Conservation (phyloP, 768 basidiomycete species). For the Suillus variegatus region DNA sequence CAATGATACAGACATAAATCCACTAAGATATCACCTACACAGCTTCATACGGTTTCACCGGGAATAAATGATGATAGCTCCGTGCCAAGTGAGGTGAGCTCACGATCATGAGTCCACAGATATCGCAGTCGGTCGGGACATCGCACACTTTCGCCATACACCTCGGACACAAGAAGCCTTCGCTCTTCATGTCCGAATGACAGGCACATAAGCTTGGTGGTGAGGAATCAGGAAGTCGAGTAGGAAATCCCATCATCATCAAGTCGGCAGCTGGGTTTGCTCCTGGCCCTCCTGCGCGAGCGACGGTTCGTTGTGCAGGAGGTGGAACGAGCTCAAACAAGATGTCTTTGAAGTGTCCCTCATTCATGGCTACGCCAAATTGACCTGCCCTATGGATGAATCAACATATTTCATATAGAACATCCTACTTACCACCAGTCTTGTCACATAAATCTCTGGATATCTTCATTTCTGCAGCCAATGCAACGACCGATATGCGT, state of each 20-base stretch:
- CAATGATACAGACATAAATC: slow-evolving; percentile 7
- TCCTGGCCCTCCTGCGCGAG: slow-evolving; percentile 47
- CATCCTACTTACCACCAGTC: slow-evolving; percentile 69
- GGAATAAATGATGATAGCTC: slow-evolving; percentile 95
- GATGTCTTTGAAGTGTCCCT: slow-evolving; percentile 94
- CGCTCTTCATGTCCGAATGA: slow-evolving; percentile 88
- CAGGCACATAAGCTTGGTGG: slow-evolving; percentile 89
- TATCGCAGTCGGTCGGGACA: slow-evolving; percentile 96
- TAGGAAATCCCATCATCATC: slow-evolving; percentile 99
- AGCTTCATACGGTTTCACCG: slow-evolving; percentile 81
- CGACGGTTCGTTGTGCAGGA: slow-evolving; percentile 72
- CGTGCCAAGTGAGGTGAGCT: slow-evolving; percentile 96
- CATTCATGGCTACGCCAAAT: slow-evolving; percentile 98
- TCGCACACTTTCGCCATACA: slow-evolving; percentile 95
- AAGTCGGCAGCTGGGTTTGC: slow-evolving; percentile 78
- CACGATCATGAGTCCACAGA: slow-evolving; percentile 97
- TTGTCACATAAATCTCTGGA: slow-evolving; percentile 90
- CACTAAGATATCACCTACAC: slow-evolving; percentile 58
- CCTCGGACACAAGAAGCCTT: slow-evolving; percentile 94
- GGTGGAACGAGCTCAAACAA: slow-evolving; percentile 96
- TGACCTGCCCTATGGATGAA: slow-evolving; percentile 48
- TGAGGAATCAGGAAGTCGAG: slow-evolving; percentile 81
- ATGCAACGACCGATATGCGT: slow-evolving; percentile 89
- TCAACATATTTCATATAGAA: slow-evolving; percentile 2
- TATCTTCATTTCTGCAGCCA: slow-evolving; percentile 98